A percentile compares a stretch with the other conserved stretches of the same genome.
Conservation (phyloP, 2,329 filamentous ascomycete genomes). For the Colletotrichum shisoi region DNA sequence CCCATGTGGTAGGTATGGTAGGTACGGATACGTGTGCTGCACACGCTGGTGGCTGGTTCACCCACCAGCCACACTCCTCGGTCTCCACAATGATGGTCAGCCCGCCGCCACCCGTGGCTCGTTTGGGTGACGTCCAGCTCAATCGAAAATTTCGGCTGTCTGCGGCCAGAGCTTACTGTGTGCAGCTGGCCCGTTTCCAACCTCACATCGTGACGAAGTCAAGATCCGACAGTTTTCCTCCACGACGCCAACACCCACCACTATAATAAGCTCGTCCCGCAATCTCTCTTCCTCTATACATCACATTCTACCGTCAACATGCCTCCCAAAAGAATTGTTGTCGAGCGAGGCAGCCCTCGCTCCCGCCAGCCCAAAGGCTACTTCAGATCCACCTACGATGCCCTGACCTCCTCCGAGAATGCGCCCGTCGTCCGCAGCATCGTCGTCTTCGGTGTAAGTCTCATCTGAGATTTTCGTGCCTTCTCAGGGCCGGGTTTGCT, state of each 20-base stretch:
- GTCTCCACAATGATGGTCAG: background rate
- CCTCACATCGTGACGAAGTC: conserved; percentile 14
- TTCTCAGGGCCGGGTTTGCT: conserved; percentile 4
- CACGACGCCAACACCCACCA: background rate
- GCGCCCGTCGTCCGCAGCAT: conserved; percentile 73
- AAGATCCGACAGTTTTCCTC: conserved; percentile 14
- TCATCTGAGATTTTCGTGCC: background rate
- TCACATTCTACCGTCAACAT: conserved; percentile 54
- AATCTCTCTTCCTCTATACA: conserved; percentile 3
- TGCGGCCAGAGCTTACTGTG: conserved; percentile 2
- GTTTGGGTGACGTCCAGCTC: conserved; percentile 12
- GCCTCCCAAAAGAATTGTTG: conserved; percentile 68
- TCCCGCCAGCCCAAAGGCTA: conserved; percentile 60
- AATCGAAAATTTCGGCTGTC: conserved; percentile 31
- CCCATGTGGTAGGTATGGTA: background rate
- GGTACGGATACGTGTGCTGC: background rate
- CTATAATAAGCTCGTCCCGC: background rate
- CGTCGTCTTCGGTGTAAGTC: conserved; percentile 71
- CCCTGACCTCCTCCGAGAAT: conserved; percentile 72
- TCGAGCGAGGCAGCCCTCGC: conserved; percentile 57
- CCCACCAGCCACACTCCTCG: conserved; percentile 1
- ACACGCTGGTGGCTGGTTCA: too few relatives aligned
- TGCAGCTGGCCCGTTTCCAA: background rate
- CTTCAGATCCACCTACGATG: conserved; percentile 66
- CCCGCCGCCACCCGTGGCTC: conserved; percentile 1